Conservation (phyloP, 805 yeast species). For the Lachancea sp. region DNA sequence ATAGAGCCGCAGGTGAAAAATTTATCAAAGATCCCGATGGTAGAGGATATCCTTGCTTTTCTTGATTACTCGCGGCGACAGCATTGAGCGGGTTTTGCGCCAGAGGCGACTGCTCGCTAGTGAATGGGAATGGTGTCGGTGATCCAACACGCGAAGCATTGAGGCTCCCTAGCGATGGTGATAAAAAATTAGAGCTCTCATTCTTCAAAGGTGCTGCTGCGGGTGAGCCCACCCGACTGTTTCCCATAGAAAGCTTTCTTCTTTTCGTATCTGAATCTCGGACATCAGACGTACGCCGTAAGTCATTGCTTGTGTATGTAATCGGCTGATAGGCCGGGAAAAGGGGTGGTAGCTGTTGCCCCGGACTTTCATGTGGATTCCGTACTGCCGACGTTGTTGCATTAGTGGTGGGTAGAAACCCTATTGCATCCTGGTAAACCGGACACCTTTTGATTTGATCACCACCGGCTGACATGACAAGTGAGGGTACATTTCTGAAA, state of each 20-base stretch:
- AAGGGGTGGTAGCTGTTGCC: constrained; percentile 25
- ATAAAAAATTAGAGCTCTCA: background rate
- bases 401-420: constrained; percentile 23
- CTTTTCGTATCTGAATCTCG: constrained; percentile 20
- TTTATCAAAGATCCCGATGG: background rate
- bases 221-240: constrained; percentile 4
- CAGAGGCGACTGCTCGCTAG: constrained; percentile 3
- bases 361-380: constrained; percentile 9
- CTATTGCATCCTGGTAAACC: constrained; percentile 34
- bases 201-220: background rate
- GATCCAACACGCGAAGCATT: background rate
- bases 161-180: constrained; percentile 1
- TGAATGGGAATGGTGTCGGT: constrained; percentile 1
- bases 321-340: constrained; percentile 30
- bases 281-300: constrained; percentile 21
- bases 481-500: constrained; percentile 30
- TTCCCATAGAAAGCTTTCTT: constrained; percentile 13
- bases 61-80: background rate
- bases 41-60: background rate
- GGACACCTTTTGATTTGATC: constrained; percentile 34
- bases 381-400: constrained; percentile 4
- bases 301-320: constrained; percentile 29
- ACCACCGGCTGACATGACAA: constrained; percentile 28
- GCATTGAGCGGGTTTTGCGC: background rate
- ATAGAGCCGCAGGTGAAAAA: constrained; percentile 16